Conservation (phyloP, 140 eudicot genomes). For the Anethum foeniculum region DNA sequence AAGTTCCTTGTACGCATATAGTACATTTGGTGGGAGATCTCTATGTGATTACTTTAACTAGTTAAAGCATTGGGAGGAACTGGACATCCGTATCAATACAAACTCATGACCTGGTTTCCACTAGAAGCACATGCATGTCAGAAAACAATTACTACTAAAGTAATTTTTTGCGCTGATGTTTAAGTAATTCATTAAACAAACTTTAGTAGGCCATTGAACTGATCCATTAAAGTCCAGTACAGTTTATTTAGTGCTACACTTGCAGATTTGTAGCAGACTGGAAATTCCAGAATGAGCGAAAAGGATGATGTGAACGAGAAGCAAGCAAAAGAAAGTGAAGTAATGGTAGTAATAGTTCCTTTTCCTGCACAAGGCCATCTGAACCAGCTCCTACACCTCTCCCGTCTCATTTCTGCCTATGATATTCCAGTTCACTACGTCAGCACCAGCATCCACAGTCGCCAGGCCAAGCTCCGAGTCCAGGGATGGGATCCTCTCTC, state of each 20-base stretch:
- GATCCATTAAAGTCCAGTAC: not conserved
- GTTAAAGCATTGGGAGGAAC: not conserved
- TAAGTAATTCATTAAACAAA: not conserved
- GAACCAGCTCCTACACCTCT: slow-evolving; percentile 4
- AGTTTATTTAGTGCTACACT: not conserved
- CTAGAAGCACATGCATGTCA: not conserved
- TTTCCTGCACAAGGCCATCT: slow-evolving; percentile 10
- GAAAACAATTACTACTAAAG: not conserved
- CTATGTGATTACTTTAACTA: not conserved
- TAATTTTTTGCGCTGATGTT: not conserved
- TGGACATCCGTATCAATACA: not conserved
- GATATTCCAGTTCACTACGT: not conserved
- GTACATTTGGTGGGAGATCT: not conserved
- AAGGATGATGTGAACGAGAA: not conserved
- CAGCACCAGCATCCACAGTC: not conserved
- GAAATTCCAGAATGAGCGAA: not conserved
- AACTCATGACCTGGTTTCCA: not conserved
- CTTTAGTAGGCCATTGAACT: not conserved
- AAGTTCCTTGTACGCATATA: too few species aligned
- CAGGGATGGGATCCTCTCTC: slow-evolving; percentile 4
- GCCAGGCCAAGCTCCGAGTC: slow-evolving; percentile 6
- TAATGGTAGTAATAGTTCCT: not conserved
- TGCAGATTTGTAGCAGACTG: not conserved
- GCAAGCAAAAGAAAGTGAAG: not conserved
- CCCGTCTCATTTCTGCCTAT: not conserved